Base-by-base conservation (phyloP, 2,329 filamentous ascomycete species). In the Sporothrix globosa region DNA sequence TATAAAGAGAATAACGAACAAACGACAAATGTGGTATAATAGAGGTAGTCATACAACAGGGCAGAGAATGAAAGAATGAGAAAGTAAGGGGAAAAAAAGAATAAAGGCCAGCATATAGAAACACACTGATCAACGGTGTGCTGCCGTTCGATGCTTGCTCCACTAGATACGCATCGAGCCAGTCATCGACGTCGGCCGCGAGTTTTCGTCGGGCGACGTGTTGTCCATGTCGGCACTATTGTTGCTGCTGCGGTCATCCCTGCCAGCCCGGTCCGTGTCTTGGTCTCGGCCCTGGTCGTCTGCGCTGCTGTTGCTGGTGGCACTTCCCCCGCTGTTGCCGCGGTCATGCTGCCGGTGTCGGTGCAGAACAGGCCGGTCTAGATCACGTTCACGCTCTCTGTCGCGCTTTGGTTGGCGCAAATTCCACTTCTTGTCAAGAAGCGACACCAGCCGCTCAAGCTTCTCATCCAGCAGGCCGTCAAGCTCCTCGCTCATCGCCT, bases 401-500 rank as follows among this genome's bases (percentile, higher is more conserved):
- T 68, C 63, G 44, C 69, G 56, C 3, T 58, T 41, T 1, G 52
- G 66, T 13, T 67, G 44, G 13, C 70, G 74, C 46, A 88, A 79
- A 61, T 84, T 81, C 67, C 93, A 83, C 77, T 91, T 91, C 78
- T 92, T 89, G 73, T 93, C 91, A 58, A 94, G 83, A 79, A 93
- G 84, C 60, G 84, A 87, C 6, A 92, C 87, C 63, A 94, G 81
- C 72, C 88, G 85, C 76, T 92, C 90, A 2, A 90, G 92, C 76
- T 93, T 93, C 79, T 92, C 88, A 74, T 93, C 91, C 9, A 94
- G 81, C 58, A 93, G 80, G 66, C 88, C 89, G 53, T 84, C 86
- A 46, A 91, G 80, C 21, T 83, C 85, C 75, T 89, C 88, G 73
- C 84, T 87, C 77, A 88, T 82, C 1, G 82, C 77, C 75, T 77